phyloP scores from a whole-genome alignment of 768 basidiomycete species.

The Tylopilus sp. region DNA sequence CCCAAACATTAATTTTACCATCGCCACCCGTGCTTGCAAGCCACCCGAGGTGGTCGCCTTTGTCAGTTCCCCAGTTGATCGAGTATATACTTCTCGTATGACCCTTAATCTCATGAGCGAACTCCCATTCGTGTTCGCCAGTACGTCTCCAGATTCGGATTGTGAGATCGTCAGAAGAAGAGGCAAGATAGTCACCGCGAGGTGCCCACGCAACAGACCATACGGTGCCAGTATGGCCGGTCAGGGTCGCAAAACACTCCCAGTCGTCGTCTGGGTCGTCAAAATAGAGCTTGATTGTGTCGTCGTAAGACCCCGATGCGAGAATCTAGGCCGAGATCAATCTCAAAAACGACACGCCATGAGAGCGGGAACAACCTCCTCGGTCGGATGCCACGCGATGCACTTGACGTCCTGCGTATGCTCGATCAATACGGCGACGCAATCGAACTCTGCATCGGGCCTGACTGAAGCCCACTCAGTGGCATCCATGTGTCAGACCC shows the following conservation, averaged over 20 bases:
- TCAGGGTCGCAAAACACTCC: constrained; percentile 80
- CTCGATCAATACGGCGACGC: constrained; percentile 93
- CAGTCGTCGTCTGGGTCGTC: constrained; percentile 96
- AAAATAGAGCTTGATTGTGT: constrained; percentile 88
- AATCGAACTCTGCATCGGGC: constrained; percentile 92
- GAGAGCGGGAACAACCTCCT: constrained; percentile 62
- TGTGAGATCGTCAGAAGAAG: constrained; percentile 80
- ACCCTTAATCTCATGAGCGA: constrained; percentile 53
- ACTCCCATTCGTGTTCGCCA: constrained; percentile 60
- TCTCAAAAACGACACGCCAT: not conserved
- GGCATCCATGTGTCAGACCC: too few species aligned
- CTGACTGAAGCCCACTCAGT: constrained; percentile 50
- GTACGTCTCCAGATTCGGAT: constrained; percentile 82
- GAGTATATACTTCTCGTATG: constrained; percentile 81
- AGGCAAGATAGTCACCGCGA: constrained; percentile 75
- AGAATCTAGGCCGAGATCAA: constrained; percentile 61
- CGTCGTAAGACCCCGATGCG: constrained; percentile 96
- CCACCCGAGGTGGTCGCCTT: constrained; percentile 60
- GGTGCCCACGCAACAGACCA: constrained; percentile 88
- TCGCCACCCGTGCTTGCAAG: constrained; percentile 85
- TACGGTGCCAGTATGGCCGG: constrained; percentile 83
- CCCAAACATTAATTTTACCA: constrained; percentile 79
- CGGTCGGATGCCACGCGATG: constrained; percentile 91
- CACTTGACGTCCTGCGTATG: constrained; percentile 96
- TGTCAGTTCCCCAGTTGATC: constrained; percentile 63